A percentile compares a stretch with the other conserved stretches of the same genome.
Conservation (phyloP, 768 basidiomycete genomes). For the Kwoniella sp. region DNA sequence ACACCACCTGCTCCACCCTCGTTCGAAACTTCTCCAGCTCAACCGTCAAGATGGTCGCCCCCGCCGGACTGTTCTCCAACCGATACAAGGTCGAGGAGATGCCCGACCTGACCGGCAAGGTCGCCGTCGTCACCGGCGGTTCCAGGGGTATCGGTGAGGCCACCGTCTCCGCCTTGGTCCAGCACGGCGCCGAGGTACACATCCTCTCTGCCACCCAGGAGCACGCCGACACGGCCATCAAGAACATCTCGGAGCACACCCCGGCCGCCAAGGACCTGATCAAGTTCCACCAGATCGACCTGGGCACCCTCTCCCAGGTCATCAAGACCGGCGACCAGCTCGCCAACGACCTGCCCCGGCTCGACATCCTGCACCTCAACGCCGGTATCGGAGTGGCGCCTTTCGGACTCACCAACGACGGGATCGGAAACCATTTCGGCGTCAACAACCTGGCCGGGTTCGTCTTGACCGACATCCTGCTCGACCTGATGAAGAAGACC, state of each 20-base stretch:
- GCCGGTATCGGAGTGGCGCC: slow-evolving; percentile 49
- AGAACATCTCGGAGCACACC: slow-evolving; percentile 22
- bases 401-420: slow-evolving; percentile 41
- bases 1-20: background rate
- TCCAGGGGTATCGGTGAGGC: slow-evolving; percentile 47
- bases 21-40: background rate
- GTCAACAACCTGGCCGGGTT: slow-evolving; percentile 46
- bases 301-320: slow-evolving; percentile 33
- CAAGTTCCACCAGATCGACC: slow-evolving; percentile 35
- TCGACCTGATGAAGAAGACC: slow-evolving; percentile 42
- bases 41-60: slow-evolving; percentile 26
- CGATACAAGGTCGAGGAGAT: slow-evolving; percentile 52
- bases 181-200: slow-evolving; percentile 40
- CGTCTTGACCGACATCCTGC: slow-evolving; percentile 33
- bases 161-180: slow-evolving; percentile 31
- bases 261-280: slow-evolving; percentile 20
- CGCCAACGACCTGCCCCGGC: slow-evolving; percentile 20
- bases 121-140: slow-evolving; percentile 57
- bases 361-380: slow-evolving; percentile 41
- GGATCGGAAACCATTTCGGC: slow-evolving; percentile 44
- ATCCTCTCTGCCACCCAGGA: slow-evolving; percentile 41
- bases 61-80: slow-evolving; percentile 44
- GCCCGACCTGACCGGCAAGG: slow-evolving; percentile 55
- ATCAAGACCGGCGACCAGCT: slow-evolving; percentile 26
- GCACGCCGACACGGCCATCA: slow-evolving; percentile 39